phyloP scores from a whole-genome alignment of 352 stramenopile genomes.

The Phytophthora fragariae region DNA sequence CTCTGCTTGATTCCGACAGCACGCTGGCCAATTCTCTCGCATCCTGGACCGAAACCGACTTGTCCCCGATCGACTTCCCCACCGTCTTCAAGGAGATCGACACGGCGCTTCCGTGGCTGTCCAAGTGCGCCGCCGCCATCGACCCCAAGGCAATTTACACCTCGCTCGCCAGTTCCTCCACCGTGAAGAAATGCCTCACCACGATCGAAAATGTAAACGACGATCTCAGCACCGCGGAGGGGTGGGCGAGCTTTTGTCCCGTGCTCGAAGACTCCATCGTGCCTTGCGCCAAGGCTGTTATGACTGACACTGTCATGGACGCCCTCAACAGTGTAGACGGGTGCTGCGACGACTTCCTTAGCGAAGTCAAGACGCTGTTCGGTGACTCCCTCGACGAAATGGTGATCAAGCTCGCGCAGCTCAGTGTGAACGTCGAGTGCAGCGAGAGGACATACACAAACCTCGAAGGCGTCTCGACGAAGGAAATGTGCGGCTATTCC shows the following conservation, averaged over 20 bases:
- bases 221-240: conserved; percentile 8
- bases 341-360: conserved; percentile 55
- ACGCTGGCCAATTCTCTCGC: conserved; percentile 4
- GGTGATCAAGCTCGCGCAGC: conserved; percentile 33
- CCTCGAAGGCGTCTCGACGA: conserved; percentile 22
- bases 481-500: conserved; percentile 49
- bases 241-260: conserved; percentile 33
- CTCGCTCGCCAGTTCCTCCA: conserved; percentile 21
- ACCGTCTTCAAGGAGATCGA: conserved; percentile 38
- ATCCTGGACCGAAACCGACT: conserved; percentile 2
- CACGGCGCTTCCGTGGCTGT: conserved; percentile 43
- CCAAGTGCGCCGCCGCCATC: conserved; percentile 49
- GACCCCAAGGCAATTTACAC: conserved; percentile 36
- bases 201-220: conserved; percentile 19
- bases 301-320: conserved; percentile 41
- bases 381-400: conserved; percentile 44
- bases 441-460: conserved; percentile 47
- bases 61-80: conserved; percentile 20
- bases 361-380: conserved; percentile 46
- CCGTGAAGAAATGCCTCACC: conserved; percentile 36
- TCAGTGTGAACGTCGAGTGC: conserved; percentile 42
- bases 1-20: conserved; percentile 12
- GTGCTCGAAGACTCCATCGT: conserved; percentile 41
- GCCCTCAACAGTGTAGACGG: conserved; percentile 24
- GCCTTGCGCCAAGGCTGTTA: conserved; percentile 37